phyloP scores from a whole-genome alignment of 495 filamentous ascomycete species.

The Penicillium manginii region DNA sequence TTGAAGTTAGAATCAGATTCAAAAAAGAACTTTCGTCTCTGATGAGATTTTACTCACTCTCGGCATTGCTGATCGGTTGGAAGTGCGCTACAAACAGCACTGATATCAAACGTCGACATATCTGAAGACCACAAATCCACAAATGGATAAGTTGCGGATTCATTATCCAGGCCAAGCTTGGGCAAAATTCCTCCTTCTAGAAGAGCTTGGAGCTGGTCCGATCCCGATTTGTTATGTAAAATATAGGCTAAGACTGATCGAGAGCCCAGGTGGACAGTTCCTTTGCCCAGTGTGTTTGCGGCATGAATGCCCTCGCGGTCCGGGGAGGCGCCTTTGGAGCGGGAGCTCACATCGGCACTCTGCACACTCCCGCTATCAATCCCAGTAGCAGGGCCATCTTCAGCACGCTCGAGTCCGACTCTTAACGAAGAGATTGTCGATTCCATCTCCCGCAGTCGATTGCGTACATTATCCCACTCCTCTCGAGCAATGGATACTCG shows the following conservation, averaged over 20 bases:
- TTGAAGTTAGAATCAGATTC: conserved; percentile 4
- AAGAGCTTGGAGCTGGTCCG: conserved; percentile 66
- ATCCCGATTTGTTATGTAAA: conserved; percentile 64
- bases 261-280: conserved; percentile 61
- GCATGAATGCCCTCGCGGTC: conserved; percentile 60
- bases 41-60: conserved; percentile 53
- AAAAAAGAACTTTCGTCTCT: background rate
- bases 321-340: conserved; percentile 43
- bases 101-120: conserved; percentile 72
- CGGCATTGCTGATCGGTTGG: conserved; percentile 65
- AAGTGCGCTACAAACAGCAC: conserved; percentile 72
- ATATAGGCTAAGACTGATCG: conserved; percentile 62
- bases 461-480: conserved; percentile 52
- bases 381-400: conserved; percentile 33
- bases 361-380: conserved; percentile 59
- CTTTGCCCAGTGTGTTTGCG: conserved; percentile 55
- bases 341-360: conserved; percentile 54
- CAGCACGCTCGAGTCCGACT: conserved; percentile 43
- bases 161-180: conserved; percentile 80
- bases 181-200: conserved; percentile 79
- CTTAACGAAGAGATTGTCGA: conserved; percentile 46
- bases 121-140: conserved; percentile 64
- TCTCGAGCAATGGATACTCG: conserved; percentile 49
- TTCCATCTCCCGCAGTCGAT: conserved; percentile 47
- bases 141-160: conserved; percentile 80